Conservation (phyloP, 2,329 filamentous ascomycete species). For the Neofusicoccum umdonicola region DNA sequence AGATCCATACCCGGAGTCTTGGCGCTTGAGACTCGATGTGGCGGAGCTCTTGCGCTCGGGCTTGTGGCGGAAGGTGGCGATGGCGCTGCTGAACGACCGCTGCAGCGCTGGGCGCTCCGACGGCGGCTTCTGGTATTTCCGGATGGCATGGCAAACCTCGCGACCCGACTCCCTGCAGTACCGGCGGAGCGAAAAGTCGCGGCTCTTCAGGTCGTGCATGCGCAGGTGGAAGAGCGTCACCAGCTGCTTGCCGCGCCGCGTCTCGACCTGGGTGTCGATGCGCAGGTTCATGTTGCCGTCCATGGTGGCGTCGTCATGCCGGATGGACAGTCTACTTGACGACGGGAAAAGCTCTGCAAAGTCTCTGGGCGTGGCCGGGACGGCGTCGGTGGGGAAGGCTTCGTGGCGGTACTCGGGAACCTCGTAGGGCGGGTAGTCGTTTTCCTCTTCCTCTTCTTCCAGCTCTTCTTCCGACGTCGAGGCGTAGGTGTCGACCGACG, state of each 20-base stretch:
- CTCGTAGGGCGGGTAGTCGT: constrained; percentile 51
- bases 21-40: constrained; percentile 48
- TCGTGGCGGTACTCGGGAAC: constrained; percentile 63
- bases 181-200: constrained; percentile 85
- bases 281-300: constrained; percentile 98
- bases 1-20: constrained; percentile 60
- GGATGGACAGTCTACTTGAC: constrained; percentile 72
- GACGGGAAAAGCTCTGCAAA: constrained; percentile 88
- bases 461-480: constrained; percentile 66
- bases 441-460: constrained; percentile 44
- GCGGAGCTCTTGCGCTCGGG: constrained; percentile 49
- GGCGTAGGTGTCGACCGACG: constrained; percentile 65
- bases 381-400: constrained; percentile 62
- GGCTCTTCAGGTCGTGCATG: constrained; percentile 84
- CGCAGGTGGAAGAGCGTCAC: constrained; percentile 87
- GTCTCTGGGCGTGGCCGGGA: constrained; percentile 75
- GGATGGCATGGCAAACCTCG: constrained; percentile 82
- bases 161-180: constrained; percentile 92
- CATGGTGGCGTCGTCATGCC: constrained; percentile 83
- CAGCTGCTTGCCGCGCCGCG: constrained; percentile 58
- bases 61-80: constrained; percentile 56
- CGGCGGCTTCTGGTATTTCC: constrained; percentile 62
- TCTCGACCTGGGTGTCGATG: constrained; percentile 70
- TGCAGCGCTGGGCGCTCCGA: constrained; percentile 53
- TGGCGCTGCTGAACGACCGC: constrained; percentile 59